Base-by-base conservation (phyloP, 306 rosid species). In the Ormosia semicastrata region DNA sequence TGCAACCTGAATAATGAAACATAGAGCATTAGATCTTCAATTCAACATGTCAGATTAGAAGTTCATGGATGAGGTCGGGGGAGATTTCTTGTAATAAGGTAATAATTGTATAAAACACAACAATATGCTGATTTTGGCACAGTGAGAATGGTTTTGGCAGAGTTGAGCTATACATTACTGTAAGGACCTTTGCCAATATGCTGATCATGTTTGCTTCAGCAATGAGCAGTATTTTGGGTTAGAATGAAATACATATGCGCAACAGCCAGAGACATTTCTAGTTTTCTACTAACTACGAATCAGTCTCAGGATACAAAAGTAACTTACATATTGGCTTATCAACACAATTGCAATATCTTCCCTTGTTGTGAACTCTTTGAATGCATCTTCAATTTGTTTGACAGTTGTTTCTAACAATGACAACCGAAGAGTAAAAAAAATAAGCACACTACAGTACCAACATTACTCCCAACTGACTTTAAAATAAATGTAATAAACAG, bases 241-340 rank as follows among this genome's bases (percentile, higher is more conserved):
- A 65, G 7, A 37, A 15, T 2, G 3, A 72, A 12, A 37, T 13
- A 67, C 5, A 70, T 34, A n/a, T 14, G 10, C 47, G 62, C 64
- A 49, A 58, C 14, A 75, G 53, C 30, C 39, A 0, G n/a, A 46
- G 18, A 53, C 52, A 66, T 66, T 18, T 44, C 14, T 41, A 34
- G 24, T 33, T 62, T 29, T 49, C 8, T n/a, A 39, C 58, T n/a
- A 79, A 12, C 17, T 54, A 63, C 24, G 68, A 63, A 41, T 11
- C 46, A n/a, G 49, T 40, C 12, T 29, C 30, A 18, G 18, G 39
- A 54, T 50, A 65, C 60, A 59, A 80, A 65, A 66, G 36, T 4
- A 77, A 82, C 97, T 86, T 86, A 89, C 97, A 84, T 88, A 91
- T 91, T 93, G 97, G 88, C 97, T 91, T 64, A 93, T 93, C 73